Conservation (phyloP, 2,329 filamentous ascomycete genomes). For the Fusarium metavorans region DNA sequence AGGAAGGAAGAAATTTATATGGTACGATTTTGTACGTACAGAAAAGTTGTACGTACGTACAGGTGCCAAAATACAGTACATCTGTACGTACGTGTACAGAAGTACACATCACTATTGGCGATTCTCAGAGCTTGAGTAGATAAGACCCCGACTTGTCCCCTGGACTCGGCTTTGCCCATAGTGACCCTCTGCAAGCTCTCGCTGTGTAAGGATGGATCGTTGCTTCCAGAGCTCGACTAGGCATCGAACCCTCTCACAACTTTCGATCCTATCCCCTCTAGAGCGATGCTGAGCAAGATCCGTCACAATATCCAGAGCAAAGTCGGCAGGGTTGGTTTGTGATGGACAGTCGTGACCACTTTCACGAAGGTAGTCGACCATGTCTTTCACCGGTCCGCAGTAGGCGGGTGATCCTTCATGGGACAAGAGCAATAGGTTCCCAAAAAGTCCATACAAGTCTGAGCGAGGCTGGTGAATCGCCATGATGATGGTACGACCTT, state of each 20-base stretch:
- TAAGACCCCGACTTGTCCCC: no score
- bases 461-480: constrained; percentile 84
- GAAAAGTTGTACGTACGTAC: no score
- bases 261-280: constrained; percentile 71
- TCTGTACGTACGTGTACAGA: no score
- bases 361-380: constrained; percentile 73
- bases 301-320: constrained; percentile 81
- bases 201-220: background rate
- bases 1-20: no score
- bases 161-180: no score
- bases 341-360: constrained; percentile 74
- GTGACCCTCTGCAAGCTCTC: background rate
- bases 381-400: constrained; percentile 70
- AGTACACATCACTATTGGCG: no score
- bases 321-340: constrained; percentile 82
- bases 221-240: constrained; percentile 70
- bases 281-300: constrained; percentile 73
- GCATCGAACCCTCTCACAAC: constrained; percentile 69
- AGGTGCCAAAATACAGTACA: no score
- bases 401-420: constrained; percentile 77
- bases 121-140: background rate
- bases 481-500: constrained; percentile 79
- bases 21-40: no score
- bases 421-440: constrained; percentile 77
- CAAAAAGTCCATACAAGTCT: constrained; percentile 78